Conservation (phyloP, 441 rosid genomes). For the Pelargonium exstipulatum region DNA sequence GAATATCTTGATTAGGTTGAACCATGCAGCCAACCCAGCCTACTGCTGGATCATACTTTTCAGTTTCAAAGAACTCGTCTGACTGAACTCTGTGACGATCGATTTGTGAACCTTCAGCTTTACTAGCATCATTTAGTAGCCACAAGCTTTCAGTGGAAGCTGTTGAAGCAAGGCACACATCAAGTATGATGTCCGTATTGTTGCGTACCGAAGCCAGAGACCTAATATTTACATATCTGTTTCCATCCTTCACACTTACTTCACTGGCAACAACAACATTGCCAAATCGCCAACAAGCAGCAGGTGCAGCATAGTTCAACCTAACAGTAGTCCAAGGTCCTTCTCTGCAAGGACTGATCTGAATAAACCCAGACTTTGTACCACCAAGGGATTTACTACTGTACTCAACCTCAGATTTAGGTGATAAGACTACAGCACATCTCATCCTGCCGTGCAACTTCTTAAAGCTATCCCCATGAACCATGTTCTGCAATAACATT, state of each 20-base stretch:
- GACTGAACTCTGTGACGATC: slow-evolving; percentile 30
- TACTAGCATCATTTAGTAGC: slow-evolving; percentile 26
- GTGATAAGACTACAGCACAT: slow-evolving; percentile 62
- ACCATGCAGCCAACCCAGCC: slow-evolving; percentile 52
- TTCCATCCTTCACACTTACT: slow-evolving; percentile 79
- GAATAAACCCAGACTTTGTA: slow-evolving; percentile 73
- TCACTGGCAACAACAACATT: slow-evolving; percentile 94
- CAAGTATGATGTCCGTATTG: slow-evolving; percentile 59
- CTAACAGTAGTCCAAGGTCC: slow-evolving; percentile 98
- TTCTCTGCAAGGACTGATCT: slow-evolving; percentile 83
- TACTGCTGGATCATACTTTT: slow-evolving; percentile 36
- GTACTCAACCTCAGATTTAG: slow-evolving; percentile 46
- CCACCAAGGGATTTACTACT: slow-evolving; percentile 30
- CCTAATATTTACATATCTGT: slow-evolving; percentile 80
- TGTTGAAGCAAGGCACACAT: slow-evolving; percentile 60
- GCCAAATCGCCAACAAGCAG: slow-evolving; percentile 96
- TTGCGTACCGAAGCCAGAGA: slow-evolving; percentile 80
- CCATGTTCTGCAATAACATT: slow-evolving; percentile 42
- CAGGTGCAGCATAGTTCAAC: slow-evolving; percentile 93
- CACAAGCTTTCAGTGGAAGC: slow-evolving; percentile 27
- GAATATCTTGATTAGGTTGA: slow-evolving; percentile 24
- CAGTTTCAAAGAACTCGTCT: slow-evolving; percentile 51
- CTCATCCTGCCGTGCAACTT: slow-evolving; percentile 56
- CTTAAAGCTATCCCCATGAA: slow-evolving; percentile 35
- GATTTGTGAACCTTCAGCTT: slow-evolving; percentile 29